Evolutionary conservation across 1,284 basidiomycete genomes (phyloP).

Genomic region (Fomitopsis schrenkii): DNA sequence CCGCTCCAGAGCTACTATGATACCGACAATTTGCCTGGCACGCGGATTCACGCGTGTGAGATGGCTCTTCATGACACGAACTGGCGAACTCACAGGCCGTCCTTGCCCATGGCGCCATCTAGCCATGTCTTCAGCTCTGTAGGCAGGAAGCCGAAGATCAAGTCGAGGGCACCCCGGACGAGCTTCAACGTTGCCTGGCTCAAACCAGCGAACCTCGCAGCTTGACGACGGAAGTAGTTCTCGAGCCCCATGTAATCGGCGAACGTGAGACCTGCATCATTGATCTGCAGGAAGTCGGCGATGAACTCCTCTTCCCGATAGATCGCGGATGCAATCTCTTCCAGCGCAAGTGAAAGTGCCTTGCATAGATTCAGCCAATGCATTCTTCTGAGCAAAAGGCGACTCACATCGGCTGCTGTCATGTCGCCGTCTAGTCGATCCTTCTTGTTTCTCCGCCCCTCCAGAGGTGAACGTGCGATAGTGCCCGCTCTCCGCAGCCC

Average conservation of each 20-base stretch:
- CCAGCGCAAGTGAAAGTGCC: constrained; percentile 75
- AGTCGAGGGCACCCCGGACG: constrained; percentile 84
- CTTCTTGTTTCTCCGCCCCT: constrained; percentile 58
- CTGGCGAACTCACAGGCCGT: constrained; percentile 62
- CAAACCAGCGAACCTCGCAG: constrained; percentile 67
- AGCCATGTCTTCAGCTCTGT: constrained; percentile 83
- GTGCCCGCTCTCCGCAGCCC: constrained; percentile 76
- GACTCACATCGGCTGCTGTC: constrained; percentile 60
- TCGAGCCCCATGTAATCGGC: constrained; percentile 96
- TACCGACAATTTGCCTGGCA: constrained; percentile 79
- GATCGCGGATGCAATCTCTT: constrained; percentile 75
- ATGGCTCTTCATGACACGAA: neutral
- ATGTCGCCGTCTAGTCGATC: constrained; percentile 56
- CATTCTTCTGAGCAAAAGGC: neutral
- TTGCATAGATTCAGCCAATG: constrained; percentile 26
- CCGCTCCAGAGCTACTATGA: constrained; percentile 80
- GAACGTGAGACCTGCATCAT: constrained; percentile 85
- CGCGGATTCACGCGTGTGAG: neutral
- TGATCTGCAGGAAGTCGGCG: constrained; percentile 88
- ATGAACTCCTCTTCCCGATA: constrained; percentile 88
- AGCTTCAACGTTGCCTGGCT: constrained; percentile 74
- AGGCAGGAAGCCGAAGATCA: constrained; percentile 93
- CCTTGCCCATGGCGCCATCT: constrained; percentile 73
- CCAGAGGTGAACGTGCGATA: constrained; percentile 66
- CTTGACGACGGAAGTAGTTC: constrained; percentile 91